These are phyloP conservation scores for Phaseolus coccineus DNA, from an alignment of 331 rosid genomes.

Conservation along the genomic window DNA sequence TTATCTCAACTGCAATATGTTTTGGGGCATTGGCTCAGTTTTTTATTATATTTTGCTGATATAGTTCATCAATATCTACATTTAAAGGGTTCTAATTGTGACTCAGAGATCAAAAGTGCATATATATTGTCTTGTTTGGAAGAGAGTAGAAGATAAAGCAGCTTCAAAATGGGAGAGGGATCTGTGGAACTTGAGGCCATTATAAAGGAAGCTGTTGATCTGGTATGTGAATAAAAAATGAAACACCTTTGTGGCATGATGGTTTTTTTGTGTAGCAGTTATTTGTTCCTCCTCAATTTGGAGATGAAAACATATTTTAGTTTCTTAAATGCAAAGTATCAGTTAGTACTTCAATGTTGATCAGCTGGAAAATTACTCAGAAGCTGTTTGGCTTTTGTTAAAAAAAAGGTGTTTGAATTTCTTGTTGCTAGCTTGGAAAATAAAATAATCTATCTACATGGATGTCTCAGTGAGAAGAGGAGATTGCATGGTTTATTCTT, in stretches of 20 bases:
- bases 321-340: background rate
- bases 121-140: slow-evolving; percentile 1
- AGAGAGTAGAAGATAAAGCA: slow-evolving; percentile 27
- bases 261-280: background rate
- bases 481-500: background rate
- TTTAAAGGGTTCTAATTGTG: slow-evolving; percentile 20
- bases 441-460: background rate
- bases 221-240: slow-evolving; percentile 51
- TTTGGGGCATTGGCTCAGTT: background rate
- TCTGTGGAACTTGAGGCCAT: slow-evolving; percentile 61
- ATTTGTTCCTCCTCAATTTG: background rate
- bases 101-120: slow-evolving; percentile 15
- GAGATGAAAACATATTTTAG: background rate
- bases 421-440: background rate
- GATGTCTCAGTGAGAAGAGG: background rate
- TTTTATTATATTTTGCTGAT: slow-evolving; percentile 10
- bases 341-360: background rate
- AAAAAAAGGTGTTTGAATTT: slow-evolving; percentile 8
- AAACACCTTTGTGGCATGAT: background rate
- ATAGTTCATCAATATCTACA: slow-evolving; percentile 18
- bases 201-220: slow-evolving; percentile 70
- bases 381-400: background rate
- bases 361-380: background rate
- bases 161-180: slow-evolving; percentile 50
- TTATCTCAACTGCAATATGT: background rate